Base-by-base conservation (phyloP, 1,139 yeast species). In the Candida tropicalis region DNA sequence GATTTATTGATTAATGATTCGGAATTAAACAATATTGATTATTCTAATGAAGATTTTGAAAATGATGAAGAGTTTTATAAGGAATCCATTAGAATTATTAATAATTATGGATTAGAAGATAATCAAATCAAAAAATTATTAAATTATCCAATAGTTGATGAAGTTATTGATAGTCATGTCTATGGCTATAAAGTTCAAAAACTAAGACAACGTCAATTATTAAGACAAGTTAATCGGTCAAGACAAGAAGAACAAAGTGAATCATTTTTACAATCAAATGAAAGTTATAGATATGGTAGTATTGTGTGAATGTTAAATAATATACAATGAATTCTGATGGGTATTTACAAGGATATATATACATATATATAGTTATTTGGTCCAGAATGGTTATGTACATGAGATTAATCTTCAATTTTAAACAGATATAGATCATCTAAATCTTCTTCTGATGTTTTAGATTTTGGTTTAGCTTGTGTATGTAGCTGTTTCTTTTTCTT, bases 91-190 rank as follows among this genome's bases (percentile, higher is more conserved):
- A 53, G 62, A 5, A 65, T 60, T 13, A 63, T 73, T 22, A 71
- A 69, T 45, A 73, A 69, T 53, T 73, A 72, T 49, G 62, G 69
- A 32, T 52, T 73, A 37, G 72, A 72, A 41, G 75, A 68, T 48
- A 39, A 44, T 1, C 68, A 68, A 35, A 66, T 71, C 24, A 67
- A 68, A 43, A 49, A 55, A 38, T 42, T 73, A 38, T 54, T 73
- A 32, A 71, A 73, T 45, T 73, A 73, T 49, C 79, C 78, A 0
- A 70, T 73, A 18, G 76, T 72, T 7, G 78, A 73, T 43, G 76
- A 72, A 45, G 58, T 71, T 39, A 62, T 73, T 6, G 64, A 58
- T 34, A 70, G 77, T 16, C 79, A 73, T 55, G 62, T 57, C 20
- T 73, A 65, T 54, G 77, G 79, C 3, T 73, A 63, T 52, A 70